Percentiles rank a stretch among this genome's conserved stretches.
Conservation (phyloP, 371 early-diverging fungal species). For the Rhizomucor miehei region DNA sequence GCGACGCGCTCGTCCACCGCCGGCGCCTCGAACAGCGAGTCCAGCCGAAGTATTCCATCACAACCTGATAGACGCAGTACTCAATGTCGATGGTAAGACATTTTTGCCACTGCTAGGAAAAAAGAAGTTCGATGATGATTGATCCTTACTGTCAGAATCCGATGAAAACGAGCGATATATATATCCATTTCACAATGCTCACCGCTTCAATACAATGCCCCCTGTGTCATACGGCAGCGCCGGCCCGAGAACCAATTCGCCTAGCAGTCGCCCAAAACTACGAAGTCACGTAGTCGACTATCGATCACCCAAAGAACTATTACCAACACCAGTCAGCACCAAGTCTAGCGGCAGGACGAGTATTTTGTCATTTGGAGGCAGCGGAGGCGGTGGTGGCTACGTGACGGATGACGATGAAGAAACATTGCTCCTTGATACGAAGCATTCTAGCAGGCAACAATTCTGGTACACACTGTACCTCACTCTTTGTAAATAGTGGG, state of each 20-base stretch:
- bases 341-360: no score
- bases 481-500: no score
- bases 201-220: constrained; percentile 12
- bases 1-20: constrained; percentile 9
- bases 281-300: constrained; percentile 28
- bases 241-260: neutral
- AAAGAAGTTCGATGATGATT: neutral
- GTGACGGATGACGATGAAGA: constrained; percentile 21
- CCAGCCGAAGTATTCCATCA: constrained; percentile 49
- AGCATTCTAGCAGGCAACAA: constrained; percentile 1
- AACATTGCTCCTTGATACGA: neutral
- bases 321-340: constrained; percentile 5
- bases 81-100: constrained; percentile 41
- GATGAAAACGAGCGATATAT: constrained; percentile 32
- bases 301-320: constrained; percentile 14
- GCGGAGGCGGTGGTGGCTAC: constrained; percentile 11
- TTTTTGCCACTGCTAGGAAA: neutral
- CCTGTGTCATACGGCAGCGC: neutral
- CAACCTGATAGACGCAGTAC: constrained; percentile 46
- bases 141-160: constrained; percentile 20
- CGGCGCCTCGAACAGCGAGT: constrained; percentile 30
- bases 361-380: constrained; percentile 5
- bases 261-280: constrained; percentile 23
- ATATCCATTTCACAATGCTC: constrained; percentile 15
- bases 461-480: neutral